Evolutionary conservation across 176 grass and related monocot species (phyloP).

Genomic region (Lolium perenne): DNA sequence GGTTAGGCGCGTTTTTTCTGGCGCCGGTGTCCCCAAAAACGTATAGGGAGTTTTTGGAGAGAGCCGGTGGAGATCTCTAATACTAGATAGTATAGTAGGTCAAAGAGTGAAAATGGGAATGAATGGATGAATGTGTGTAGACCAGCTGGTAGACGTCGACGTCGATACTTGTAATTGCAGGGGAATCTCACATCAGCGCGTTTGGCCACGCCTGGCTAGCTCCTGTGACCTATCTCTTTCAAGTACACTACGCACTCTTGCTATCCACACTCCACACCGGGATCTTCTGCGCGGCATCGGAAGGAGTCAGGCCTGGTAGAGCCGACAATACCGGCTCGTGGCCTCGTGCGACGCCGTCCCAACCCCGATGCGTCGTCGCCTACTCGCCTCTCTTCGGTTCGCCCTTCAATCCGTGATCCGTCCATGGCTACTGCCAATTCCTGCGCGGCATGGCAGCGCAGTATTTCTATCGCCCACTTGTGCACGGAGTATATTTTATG

Average conservation of each 20-base stretch:
- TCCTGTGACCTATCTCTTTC: not conserved
- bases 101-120: no score
- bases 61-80: no score
- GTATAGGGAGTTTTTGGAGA: no score
- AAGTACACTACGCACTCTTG: not conserved
- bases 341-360: no score
- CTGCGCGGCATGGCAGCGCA: not conserved
- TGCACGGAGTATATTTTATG: no score
- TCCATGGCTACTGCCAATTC: not conserved
- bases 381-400: not conserved
- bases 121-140: not conserved
- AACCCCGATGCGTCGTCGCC: not conserved
- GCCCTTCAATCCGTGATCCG: not conserved
- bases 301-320: no score
- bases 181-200: not conserved
- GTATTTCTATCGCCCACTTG: not conserved
- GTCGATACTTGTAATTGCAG: not conserved
- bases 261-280: not conserved
- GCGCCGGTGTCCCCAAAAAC: no score
- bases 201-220: not conserved
- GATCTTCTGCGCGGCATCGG: conserved; percentile 13
- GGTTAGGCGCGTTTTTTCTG: no score
- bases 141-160: not conserved
- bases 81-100: no score
- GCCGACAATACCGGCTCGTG: not conserved